Percentiles rank a stretch among this genome's conserved stretches.
These are phyloP conservation scores for Berkeleyomyces rouxiae DNA, from an alignment of 2,329 filamentous ascomycete species.

Conservation along the genomic window DNA sequence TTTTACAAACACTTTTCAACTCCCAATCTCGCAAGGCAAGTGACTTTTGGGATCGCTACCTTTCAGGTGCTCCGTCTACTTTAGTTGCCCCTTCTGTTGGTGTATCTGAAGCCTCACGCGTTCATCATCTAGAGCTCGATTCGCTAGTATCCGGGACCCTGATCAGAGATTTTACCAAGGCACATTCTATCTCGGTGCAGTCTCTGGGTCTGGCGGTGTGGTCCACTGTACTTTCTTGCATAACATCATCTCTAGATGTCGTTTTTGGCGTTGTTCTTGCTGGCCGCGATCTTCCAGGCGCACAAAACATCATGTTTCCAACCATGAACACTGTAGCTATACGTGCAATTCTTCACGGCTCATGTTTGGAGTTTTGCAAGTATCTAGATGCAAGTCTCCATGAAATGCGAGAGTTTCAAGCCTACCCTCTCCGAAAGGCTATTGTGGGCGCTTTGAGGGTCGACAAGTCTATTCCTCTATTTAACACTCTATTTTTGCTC, in stretches of 20 bases:
- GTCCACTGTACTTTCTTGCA: conserved; percentile 50
- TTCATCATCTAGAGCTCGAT: not conserved
- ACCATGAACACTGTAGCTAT: conserved; percentile 83
- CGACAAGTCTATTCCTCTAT: conserved; percentile 21
- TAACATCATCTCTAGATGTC: conserved; percentile 51
- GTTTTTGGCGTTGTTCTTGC: conserved; percentile 71
- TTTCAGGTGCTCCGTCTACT: conserved; percentile 23
- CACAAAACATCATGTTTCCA: conserved; percentile 58
- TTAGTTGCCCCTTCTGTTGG: not conserved
- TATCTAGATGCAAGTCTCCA: conserved; percentile 58
- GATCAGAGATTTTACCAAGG: conserved; percentile 19
- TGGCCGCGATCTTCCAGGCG: conserved; percentile 59
- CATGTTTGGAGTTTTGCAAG: conserved; percentile 42
- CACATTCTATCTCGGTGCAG: conserved; percentile 3
- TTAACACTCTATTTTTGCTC: conserved; percentile 40
- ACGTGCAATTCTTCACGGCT: conserved; percentile 56
- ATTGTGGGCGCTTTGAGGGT: conserved; percentile 26
- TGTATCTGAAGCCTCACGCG: not conserved
- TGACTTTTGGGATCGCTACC: conserved; percentile 55
- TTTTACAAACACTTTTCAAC: conserved; percentile 13
- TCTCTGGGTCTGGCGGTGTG: conserved; percentile 38
- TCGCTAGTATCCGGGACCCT: conserved; percentile 24
- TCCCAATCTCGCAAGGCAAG: not conserved
- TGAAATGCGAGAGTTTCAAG: conserved; percentile 52
- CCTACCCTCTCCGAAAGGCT: conserved; percentile 59